Evolutionary conservation across 1,284 basidiomycete species (phyloP).

Genomic region (Ceratobasidium sp.): DNA sequence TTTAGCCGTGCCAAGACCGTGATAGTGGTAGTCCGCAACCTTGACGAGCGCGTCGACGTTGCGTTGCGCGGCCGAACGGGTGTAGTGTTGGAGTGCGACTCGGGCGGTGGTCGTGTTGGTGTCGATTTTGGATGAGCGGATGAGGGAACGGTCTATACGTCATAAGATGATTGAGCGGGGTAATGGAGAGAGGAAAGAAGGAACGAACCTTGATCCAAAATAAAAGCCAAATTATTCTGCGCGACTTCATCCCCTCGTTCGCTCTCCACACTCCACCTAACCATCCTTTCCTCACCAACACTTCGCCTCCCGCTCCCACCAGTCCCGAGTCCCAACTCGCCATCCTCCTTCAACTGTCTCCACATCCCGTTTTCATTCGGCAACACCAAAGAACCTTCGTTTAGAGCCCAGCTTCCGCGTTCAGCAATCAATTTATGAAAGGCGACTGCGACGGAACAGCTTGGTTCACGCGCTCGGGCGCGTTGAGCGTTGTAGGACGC

Average conservation of each 20-base stretch:
- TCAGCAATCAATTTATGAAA: constrained; percentile 93
- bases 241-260: constrained; percentile 93
- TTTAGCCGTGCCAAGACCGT: constrained; percentile 80
- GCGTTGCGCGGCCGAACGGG: constrained; percentile 90
- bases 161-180: constrained; percentile 1
- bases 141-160: constrained; percentile 75
- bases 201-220: constrained; percentile 85
- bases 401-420: constrained; percentile 80
- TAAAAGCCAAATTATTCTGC: constrained; percentile 95
- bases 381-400: constrained; percentile 66
- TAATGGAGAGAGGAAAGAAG: constrained; percentile 1
- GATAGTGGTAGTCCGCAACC: constrained; percentile 96
- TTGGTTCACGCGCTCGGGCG: constrained; percentile 65
- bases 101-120: constrained; percentile 77
- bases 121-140: constrained; percentile 75
- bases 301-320: constrained; percentile 30
- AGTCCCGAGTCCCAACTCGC: constrained; percentile 16
- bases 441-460: constrained; percentile 85
- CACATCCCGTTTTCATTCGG: constrained; percentile 24
- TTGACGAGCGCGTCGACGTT: constrained; percentile 97
- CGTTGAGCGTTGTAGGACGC: constrained; percentile 79
- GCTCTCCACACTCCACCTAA: constrained; percentile 95
- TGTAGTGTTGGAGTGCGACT: constrained; percentile 92
- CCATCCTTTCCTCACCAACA: constrained; percentile 75
- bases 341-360: constrained; percentile 25